Conservation (phyloP, 2,329 filamentous ascomycete species). For the Nothophaeocryptopus gaeumannii region DNA sequence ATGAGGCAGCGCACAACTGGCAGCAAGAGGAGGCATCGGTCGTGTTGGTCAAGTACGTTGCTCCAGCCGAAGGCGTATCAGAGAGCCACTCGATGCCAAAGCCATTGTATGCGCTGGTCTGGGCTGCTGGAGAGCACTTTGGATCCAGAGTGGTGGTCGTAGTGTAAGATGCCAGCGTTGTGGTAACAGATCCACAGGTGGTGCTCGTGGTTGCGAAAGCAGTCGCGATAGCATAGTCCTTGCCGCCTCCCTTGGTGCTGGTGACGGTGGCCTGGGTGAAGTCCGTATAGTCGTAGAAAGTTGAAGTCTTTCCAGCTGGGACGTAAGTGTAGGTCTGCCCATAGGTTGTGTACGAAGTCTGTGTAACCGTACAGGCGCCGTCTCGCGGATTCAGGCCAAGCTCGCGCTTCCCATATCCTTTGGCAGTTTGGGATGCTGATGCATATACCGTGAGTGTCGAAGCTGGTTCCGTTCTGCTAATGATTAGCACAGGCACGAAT, state of each 20-base stretch:
- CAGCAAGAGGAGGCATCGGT: constrained; percentile 31
- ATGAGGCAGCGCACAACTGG: constrained; percentile 32
- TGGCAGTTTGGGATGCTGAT: constrained; percentile 1
- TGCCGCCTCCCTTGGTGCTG: constrained; percentile 30
- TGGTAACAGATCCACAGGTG: constrained; percentile 25
- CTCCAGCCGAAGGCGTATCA: constrained; percentile 27
- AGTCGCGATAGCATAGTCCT: constrained; percentile 31
- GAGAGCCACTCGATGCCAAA: constrained; percentile 30
- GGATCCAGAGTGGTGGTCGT: constrained; percentile 30
- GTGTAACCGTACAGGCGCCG: constrained; percentile 28
- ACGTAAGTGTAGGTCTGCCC: constrained; percentile 30
- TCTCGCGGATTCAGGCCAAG: constrained; percentile 23
- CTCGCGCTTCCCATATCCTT: constrained; percentile 16
- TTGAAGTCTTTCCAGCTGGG: constrained; percentile 27
- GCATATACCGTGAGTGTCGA: constrained; percentile 27
- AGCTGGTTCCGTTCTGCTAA: constrained; percentile 11
- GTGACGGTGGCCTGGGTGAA: constrained; percentile 31
- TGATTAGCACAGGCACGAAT: constrained; percentile 3
- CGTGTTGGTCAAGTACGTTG: constrained; percentile 29
- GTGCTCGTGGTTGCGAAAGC: constrained; percentile 23
- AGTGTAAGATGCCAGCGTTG: constrained; percentile 19
- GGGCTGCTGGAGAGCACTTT: constrained; percentile 32
- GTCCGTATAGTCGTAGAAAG: constrained; percentile 30
- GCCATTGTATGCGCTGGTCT: constrained; percentile 27
- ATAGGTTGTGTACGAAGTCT: constrained; percentile 30